A percentile compares a stretch with the other conserved stretches of the same genome.
These are phyloP conservation scores for Papiliotrema terrestris DNA, from an alignment of 1,284 basidiomycete genomes.

Conservation along the genomic window DNA sequence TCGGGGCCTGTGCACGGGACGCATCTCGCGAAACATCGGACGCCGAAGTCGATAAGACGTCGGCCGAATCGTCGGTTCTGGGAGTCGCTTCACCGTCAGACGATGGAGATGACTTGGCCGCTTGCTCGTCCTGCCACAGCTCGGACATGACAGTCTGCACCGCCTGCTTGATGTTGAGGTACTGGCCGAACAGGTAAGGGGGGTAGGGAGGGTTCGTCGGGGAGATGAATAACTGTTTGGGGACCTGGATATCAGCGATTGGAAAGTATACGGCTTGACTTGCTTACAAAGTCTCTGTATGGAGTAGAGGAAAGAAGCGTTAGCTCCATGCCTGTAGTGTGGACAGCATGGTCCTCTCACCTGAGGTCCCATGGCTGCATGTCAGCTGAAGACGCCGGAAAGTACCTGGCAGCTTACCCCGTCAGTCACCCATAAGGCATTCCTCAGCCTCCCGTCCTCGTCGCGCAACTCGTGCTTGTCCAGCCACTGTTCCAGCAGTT, in stretches of 20 bases:
- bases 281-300: slow-evolving; percentile 37
- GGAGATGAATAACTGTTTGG: slow-evolving; percentile 48
- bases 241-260: slow-evolving; percentile 14
- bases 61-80: neutral
- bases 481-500: slow-evolving; percentile 65
- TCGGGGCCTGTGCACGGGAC: slow-evolving; percentile 12
- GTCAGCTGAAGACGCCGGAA: slow-evolving; percentile 6
- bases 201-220: slow-evolving; percentile 34
- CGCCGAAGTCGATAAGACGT: neutral
- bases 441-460: slow-evolving; percentile 34
- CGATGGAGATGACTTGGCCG: neutral
- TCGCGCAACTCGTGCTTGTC: slow-evolving; percentile 49
- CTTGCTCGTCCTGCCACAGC: slow-evolving; percentile 27
- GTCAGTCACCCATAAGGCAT: slow-evolving; percentile 54
- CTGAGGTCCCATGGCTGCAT: slow-evolving; percentile 44
- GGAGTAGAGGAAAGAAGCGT: neutral
- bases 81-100: too few relatives aligned
- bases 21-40: slow-evolving; percentile 1
- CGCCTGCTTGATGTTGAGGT: slow-evolving; percentile 47
- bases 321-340: neutral
- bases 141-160: slow-evolving; percentile 44
- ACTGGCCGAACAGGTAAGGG: slow-evolving; percentile 39
- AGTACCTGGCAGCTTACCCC: slow-evolving; percentile 39
- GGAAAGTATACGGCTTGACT: neutral
- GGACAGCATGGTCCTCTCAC: slow-evolving; percentile 31